Conservation (phyloP, 75 land plant species). For the Selaginella moellendorffii region DNA sequence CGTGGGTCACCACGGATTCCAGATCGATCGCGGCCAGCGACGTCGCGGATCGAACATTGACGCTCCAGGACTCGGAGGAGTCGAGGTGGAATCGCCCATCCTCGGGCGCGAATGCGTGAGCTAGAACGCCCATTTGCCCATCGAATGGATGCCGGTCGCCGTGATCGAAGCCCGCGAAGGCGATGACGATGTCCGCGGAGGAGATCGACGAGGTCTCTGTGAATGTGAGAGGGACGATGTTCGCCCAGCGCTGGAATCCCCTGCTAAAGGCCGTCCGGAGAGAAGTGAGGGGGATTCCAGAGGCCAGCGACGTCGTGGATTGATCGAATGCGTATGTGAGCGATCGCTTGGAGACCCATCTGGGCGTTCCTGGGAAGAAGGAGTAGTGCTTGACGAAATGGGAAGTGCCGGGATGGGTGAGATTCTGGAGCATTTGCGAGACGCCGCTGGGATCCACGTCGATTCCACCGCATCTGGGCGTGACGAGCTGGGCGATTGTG, state of each 20-base stretch:
- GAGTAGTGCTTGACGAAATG: not conserved
- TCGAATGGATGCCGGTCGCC: conserved; percentile 60
- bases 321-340: not conserved
- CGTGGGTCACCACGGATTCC: conserved; percentile 67
- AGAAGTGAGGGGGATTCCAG: not conserved
- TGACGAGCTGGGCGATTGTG: not conserved
- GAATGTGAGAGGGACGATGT: conserved; percentile 36
- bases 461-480: not conserved
- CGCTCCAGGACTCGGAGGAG: conserved; percentile 40
- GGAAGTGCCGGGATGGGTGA: not conserved
- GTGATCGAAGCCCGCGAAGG: conserved; percentile 34
- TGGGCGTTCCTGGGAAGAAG: not conserved
- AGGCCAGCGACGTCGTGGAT: not conserved
- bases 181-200: conserved; percentile 37
- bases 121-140: conserved; percentile 45
- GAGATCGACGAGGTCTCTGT: conserved; percentile 13
- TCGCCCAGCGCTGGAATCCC: conserved; percentile 45
- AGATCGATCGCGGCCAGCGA: conserved; percentile 31
- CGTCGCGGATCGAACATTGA: not conserved
- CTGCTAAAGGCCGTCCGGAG: conserved; percentile 20
- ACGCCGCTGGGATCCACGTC: not conserved
- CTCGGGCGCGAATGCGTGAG: conserved; percentile 58
- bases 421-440: not conserved
- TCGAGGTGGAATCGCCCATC: conserved; percentile 55
- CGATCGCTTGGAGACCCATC: not conserved